Base-by-base conservation (phyloP, 2,329 filamentous ascomycete genomes). In the Septoria petroselini region DNA sequence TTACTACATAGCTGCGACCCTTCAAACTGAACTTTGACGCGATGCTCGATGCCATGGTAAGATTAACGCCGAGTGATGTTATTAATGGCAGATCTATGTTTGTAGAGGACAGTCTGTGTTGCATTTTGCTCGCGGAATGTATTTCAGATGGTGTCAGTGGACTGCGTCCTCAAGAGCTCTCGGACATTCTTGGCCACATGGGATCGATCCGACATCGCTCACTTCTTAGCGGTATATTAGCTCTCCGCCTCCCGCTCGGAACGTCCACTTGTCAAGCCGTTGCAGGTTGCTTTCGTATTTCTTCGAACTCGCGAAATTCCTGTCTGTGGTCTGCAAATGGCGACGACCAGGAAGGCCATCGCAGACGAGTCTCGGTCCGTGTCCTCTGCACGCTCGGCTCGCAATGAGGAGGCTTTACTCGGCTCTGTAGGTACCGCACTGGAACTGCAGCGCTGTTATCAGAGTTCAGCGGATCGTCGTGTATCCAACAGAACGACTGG, bases 1-100 rank as follows among this genome's bases (percentile, higher is more conserved):
- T 63, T 11, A 63, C 57, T 19, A 63, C 54, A 50, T 60, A 63
- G 33, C 54, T 58, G 19, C 55, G 58, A 31, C 56, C 57, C 19
- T 58, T 58, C 23, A 63, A 49, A 39, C 55, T 52, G 44, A 63
- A 59, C 34, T 56, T 58, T 18, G 49, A 33, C 18, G 34, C 51
- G 19, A 58, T 58, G 23, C 43, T 47, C 30, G 43, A 29, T 40
- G 43, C 43, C 43, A 47, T 47, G 11, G 5, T 31, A n/a, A n/a
- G n/a, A n/a, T n/a, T n/a, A n/a, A n/a, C n/a, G n/a, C n/a, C n/a
- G n/a, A n/a, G n/a, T n/a, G n/a, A n/a, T n/a, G n/a, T n/a, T n/a
- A n/a, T n/a, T n/a, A n/a, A n/a, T n/a, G n/a, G n/a, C n/a, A n/a
- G n/a, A n/a, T n/a, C n/a, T n/a, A n/a, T n/a, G n/a, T n/a, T n/a